Evolutionary conservation across 306 rosid genomes (phyloP).

Genomic region (Fragaria ananassa): DNA sequence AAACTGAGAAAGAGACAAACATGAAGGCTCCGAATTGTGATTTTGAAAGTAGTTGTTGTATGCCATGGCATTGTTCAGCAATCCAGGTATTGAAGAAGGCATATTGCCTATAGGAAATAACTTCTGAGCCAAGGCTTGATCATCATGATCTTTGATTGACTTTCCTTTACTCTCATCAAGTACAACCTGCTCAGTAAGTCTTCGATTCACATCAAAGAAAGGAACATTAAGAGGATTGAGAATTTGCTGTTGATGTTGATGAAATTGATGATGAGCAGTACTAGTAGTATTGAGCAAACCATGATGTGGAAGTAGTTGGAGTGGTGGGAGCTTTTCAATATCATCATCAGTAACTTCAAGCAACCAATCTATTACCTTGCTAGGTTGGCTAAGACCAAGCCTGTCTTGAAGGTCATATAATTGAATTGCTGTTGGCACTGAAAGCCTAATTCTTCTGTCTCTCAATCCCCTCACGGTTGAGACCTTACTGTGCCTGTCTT

Average conservation of each 20-base stretch:
- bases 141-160: not conserved
- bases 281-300: constrained; percentile 27
- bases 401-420: constrained; percentile 78
- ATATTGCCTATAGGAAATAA: constrained; percentile 39
- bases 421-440: constrained; percentile 80
- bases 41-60: constrained; percentile 24
- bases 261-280: constrained; percentile 47
- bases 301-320: constrained; percentile 54
- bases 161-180: constrained; percentile 10
- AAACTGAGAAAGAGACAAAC: constrained; percentile 56
- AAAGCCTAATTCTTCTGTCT: constrained; percentile 77
- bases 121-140: constrained; percentile 47
- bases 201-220: constrained; percentile 29
- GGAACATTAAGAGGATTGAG: constrained; percentile 35
- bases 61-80: constrained; percentile 43
- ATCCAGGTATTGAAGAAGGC: constrained; percentile 35
- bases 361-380: constrained; percentile 90
- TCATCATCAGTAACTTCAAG: constrained; percentile 62
- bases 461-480: constrained; percentile 78
- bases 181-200: not conserved
- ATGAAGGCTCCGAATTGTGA: constrained; percentile 40
- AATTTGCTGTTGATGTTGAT: constrained; percentile 41
- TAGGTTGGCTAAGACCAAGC: constrained; percentile 75
- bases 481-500: constrained; percentile 95
- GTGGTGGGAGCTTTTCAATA: constrained; percentile 83